Base-by-base conservation (phyloP, 2,329 filamentous ascomycete species). In the Dothistroma pini region DNA sequence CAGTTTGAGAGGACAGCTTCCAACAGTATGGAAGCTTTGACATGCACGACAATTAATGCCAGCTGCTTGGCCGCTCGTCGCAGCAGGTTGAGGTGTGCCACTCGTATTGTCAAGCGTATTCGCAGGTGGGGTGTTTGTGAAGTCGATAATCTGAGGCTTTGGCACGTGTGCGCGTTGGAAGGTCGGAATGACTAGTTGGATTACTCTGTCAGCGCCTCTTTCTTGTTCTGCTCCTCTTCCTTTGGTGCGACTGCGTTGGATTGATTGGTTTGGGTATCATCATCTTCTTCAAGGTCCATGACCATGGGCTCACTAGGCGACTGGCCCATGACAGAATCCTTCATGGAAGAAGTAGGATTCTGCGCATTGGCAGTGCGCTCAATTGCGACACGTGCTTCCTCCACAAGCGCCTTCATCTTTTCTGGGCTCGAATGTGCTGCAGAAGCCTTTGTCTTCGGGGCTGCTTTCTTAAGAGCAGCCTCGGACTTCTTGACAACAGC, bases 1-100 rank as follows among this genome's bases (percentile, higher is more conserved):
- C 5, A 79, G 65, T 70, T 86, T 87, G 34, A 89, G 75, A 10
- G 82, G 83, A 69, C 87, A 90, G 48, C 79, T 78, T n/a, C 86
- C 86, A 12, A 76, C 70, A 1, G 77, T 72, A 70, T 89, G 87
- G n/a, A 68, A 61, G 22, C 77, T 75, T 41, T 74, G 72, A 72
- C 87, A 89, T 12, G 81, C 83, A 1, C 77, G 71, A 66, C 87
- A 89, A 21, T 69, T 68, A 51, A 73, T 63, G 34, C 67, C 64
- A 31, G 54, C 29, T 22, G 58, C 31, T 38, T 22, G 10, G 9
- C 21, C 56, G 50, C 53, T 60, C 25, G 5, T 19, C 32, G 22
- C 12, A 10, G 57, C n/a, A 19, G 49, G 25, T 9, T 11, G 57
- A n/a, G 34, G 35, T 11, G 34, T 29, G 31, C 31, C 31, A 38